Conservation (phyloP, 78 protist species). For the Chrysochromulina tobinii region DNA sequence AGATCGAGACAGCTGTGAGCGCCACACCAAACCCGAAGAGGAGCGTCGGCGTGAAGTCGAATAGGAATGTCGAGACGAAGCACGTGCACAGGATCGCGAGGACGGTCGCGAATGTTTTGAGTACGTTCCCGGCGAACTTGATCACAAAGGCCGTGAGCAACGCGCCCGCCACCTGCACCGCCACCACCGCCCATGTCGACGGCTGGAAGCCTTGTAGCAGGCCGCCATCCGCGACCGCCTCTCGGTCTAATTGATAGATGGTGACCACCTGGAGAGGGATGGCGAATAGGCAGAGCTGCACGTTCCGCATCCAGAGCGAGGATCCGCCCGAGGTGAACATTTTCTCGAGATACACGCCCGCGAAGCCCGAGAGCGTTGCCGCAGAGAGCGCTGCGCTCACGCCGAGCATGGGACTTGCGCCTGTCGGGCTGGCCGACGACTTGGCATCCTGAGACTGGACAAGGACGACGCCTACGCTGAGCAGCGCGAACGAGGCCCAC, state of each 20-base stretch:
- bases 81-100: background rate
- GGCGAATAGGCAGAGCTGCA: background rate
- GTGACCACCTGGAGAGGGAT: background rate
- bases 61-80: background rate
- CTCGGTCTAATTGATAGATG: background rate
- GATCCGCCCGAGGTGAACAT: background rate
- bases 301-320: no score
- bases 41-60: background rate
- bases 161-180: background rate
- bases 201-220: background rate
- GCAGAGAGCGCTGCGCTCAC: background rate
- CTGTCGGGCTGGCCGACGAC: background rate
- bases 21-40: background rate
- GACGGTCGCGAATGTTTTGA: slow-evolving; percentile 22
- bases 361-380: background rate
- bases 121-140: background rate
- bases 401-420: background rate
- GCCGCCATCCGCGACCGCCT: background rate
- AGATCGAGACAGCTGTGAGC: background rate
- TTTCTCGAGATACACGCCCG: slow-evolving; percentile 41
- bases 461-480: background rate
- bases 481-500: slow-evolving; percentile 10
- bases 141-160: background rate
- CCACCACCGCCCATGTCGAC: background rate
- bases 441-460: background rate